A percentile compares a stretch with the other conserved stretches of the same genome.
phyloP scores from a whole-genome alignment of 768 basidiomycete species.

The Psilocybe subaeruginosa region DNA sequence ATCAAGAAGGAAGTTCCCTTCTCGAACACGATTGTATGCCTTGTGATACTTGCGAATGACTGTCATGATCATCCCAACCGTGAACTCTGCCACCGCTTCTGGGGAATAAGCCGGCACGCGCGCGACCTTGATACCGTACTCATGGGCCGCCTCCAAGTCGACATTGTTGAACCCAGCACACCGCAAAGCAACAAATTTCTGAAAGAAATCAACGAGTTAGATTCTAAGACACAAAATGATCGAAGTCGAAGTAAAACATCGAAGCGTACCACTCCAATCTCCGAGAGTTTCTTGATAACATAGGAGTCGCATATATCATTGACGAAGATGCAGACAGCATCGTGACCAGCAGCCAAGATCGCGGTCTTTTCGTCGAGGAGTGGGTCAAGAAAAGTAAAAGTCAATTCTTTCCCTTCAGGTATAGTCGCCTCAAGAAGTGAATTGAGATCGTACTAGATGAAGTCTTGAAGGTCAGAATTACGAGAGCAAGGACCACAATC shows the following conservation, averaged over 20 bases:
- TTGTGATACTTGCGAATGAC: constrained; percentile 50
- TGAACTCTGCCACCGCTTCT: constrained; percentile 47
- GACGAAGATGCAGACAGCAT: constrained; percentile 45
- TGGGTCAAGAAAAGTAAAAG: constrained; percentile 41
- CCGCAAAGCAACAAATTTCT: constrained; percentile 45
- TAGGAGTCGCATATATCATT: constrained; percentile 42
- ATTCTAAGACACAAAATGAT: too few relatives aligned
- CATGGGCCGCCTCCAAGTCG: constrained; percentile 33
- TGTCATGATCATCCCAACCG: constrained; percentile 49
- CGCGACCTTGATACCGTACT: constrained; percentile 37
- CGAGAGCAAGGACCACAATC: background rate
- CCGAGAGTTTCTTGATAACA: constrained; percentile 33
- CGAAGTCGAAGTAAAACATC: background rate
- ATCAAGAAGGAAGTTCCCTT: constrained; percentile 49
- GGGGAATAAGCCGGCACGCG: constrained; percentile 48
- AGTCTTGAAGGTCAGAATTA: background rate
- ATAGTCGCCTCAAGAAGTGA: constrained; percentile 31
- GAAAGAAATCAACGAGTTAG: background rate
- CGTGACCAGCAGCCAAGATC: constrained; percentile 37
- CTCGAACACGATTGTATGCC: constrained; percentile 46
- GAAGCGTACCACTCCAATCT: constrained; percentile 37
- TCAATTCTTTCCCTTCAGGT: constrained; percentile 27
- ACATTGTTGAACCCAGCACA: constrained; percentile 49
- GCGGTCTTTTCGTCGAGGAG: constrained; percentile 38
- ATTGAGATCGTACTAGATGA: constrained; percentile 37